These are phyloP conservation scores for Colletotrichum orbiculare DNA, from an alignment of 2,329 filamentous ascomycete species.

Conservation along the genomic window DNA sequence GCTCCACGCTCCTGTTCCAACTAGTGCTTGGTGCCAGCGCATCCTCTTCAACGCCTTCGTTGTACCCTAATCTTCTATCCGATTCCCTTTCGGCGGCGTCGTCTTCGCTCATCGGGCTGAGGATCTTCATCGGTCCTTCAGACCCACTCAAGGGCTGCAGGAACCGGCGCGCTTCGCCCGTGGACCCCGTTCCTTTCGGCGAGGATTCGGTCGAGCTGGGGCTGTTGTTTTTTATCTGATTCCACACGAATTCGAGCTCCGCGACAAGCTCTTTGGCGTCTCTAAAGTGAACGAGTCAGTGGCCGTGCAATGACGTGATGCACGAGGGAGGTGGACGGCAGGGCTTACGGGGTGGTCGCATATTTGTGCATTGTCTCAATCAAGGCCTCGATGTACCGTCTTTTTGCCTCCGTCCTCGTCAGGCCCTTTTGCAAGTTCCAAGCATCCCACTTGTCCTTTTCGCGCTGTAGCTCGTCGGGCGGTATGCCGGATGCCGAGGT, in stretches of 20 bases:
- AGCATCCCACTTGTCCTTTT: slow-evolving; percentile 86
- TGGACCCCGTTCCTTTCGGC: slow-evolving; percentile 56
- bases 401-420: slow-evolving; percentile 91
- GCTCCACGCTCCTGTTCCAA: slow-evolving; percentile 87
- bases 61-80: slow-evolving; percentile 56
- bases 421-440: slow-evolving; percentile 91
- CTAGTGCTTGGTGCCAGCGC: slow-evolving; percentile 60
- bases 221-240: slow-evolving; percentile 91
- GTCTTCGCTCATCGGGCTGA: slow-evolving; percentile 88
- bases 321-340: not conserved
- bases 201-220: slow-evolving; percentile 71
- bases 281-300: slow-evolving; percentile 47
- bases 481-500: slow-evolving; percentile 58
- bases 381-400: slow-evolving; percentile 90
- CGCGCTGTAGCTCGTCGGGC: slow-evolving; percentile 66
- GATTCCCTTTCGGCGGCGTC: slow-evolving; percentile 73
- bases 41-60: slow-evolving; percentile 58
- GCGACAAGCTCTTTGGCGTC: slow-evolving; percentile 89
- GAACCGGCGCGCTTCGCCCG: slow-evolving; percentile 55
- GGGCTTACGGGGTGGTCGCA: slow-evolving; percentile 80
- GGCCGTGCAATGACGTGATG: not conserved
- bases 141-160: slow-evolving; percentile 60
- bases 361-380: slow-evolving; percentile 98
- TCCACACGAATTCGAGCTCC: slow-evolving; percentile 99
- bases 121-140: slow-evolving; percentile 72